Conservation (phyloP, 2,329 filamentous ascomycete species). For the Nectriaceae sp. region DNA sequence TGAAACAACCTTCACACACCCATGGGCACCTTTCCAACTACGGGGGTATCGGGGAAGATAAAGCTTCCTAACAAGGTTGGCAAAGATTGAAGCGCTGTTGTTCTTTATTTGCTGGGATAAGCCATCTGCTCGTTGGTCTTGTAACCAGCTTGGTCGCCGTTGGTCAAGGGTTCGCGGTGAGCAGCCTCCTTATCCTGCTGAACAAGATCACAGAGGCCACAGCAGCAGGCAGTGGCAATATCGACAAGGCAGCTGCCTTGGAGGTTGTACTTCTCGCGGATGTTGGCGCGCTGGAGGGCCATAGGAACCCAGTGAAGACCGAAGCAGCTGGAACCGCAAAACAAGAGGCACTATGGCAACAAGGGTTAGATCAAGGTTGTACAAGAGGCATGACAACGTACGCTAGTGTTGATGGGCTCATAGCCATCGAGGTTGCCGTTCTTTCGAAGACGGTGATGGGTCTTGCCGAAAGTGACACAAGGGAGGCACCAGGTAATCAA, state of each 20-base stretch:
- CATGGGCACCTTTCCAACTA: too few relatives aligned
- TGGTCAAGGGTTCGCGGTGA: constrained; percentile 33
- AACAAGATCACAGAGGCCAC: constrained; percentile 45
- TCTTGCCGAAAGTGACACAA: constrained; percentile 52
- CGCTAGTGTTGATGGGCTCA: constrained; percentile 48
- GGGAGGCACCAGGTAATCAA: constrained; percentile 48
- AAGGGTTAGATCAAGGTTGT: constrained; percentile 7
- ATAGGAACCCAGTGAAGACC: constrained; percentile 45
- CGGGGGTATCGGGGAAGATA: too few relatives aligned
- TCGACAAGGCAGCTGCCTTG: constrained; percentile 46
- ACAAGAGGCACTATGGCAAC: constrained; percentile 43
- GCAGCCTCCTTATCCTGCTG: constrained; percentile 51
- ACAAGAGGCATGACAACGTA: constrained; percentile 28
- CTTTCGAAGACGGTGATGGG: constrained; percentile 46
- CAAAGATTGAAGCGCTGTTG: too few relatives aligned
- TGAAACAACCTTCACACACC: too few relatives aligned
- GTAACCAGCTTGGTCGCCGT: constrained; percentile 16
- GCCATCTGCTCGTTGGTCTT: constrained; percentile 25
- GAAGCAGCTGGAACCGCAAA: constrained; percentile 42
- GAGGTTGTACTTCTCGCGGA: constrained; percentile 48
- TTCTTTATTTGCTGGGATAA: constrained; percentile 16
- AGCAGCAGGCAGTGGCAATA: constrained; percentile 46
- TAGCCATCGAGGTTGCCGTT: constrained; percentile 43
- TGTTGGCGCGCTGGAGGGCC: constrained; percentile 46
- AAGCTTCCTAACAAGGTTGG: too few relatives aligned